Conservation (phyloP, 768 basidiomycete genomes). For the Phylloporus rhodoxanthus region DNA sequence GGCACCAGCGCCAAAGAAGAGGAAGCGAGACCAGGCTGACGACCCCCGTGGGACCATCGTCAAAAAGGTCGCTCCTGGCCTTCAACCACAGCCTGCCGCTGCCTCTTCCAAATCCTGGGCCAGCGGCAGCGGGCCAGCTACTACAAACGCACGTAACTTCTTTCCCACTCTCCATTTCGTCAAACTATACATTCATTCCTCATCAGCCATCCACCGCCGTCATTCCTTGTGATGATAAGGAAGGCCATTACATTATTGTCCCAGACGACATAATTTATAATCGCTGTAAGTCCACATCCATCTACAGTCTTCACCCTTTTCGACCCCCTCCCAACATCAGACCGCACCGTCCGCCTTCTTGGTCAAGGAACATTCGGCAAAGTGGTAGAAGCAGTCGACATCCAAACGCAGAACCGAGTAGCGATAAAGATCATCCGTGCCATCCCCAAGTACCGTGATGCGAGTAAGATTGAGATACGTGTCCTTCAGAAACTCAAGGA, state of each 20-base stretch:
- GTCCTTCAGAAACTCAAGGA: conserved; percentile 89
- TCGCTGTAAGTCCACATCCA: conserved; percentile 56
- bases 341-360: conserved; percentile 84
- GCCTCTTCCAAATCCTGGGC: conserved; percentile 60
- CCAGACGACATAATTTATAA: conserved; percentile 83
- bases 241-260: conserved; percentile 96
- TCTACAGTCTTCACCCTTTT: conserved; percentile 1
- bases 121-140: conserved; percentile 55
- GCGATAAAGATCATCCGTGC: conserved; percentile 99
- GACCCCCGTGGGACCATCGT: conserved; percentile 62
- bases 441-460: conserved; percentile 98
- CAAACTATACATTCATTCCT: conserved; percentile 19
- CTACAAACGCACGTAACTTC: conserved; percentile 56
- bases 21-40: conserved; percentile 72
- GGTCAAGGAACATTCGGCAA: conserved; percentile 99
- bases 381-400: conserved; percentile 90
- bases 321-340: conserved; percentile 38
- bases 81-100: conserved; percentile 46
- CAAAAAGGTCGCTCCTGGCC: conserved; percentile 54
- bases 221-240: conserved; percentile 89
- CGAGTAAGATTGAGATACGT: conserved; percentile 95
- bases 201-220: conserved; percentile 58
- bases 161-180: conserved; percentile 5
- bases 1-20: conserved; percentile 74
- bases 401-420: conserved; percentile 66